Evolutionary conservation across 2,329 filamentous ascomycete genomes (phyloP), one percentile per base, ranked within the genome.

Genomic region (Xylariaceae sp.): DNA sequence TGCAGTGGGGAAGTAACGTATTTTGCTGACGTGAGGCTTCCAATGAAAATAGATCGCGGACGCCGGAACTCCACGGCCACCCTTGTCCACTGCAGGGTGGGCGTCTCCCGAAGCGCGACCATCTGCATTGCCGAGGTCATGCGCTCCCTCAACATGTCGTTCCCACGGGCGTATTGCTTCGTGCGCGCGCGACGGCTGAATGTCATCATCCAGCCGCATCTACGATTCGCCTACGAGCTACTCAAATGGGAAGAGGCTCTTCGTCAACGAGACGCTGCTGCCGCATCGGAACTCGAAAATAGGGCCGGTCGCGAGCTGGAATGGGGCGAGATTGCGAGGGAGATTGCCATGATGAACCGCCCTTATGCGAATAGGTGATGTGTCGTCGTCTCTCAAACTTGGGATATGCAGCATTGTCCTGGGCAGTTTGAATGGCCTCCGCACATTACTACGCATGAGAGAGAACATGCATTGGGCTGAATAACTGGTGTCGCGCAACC

Each of bases 51-150:
- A 97, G 94, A 91, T 66, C 85, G 86, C 66, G 92, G 93, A 41
- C 89, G 88, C 70, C 76, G 77, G 44, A 88, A 89, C 49, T 88
- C 88, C 35, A 90, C 85, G 3, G 91, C 93, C 23, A 97, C 94
- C 0, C 81, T 99, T 58, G 94, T 99, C 13, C 94, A 99, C 73
- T 99, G 94, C 73, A 88, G 94, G 15, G 94, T 99, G 6, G 94
- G 94, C 52, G 94, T 99, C 57, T 97, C 92, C 54, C 85, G 94
- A 55, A 96, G 91, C 63, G 94, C 94, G 10, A 99, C 93, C 1
- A 97, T 99, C 62, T 97, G 94, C 73, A 99, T 99, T 69, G 94
- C 94, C n/a, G 92, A 97, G 74, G 91, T 97, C 41, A 99, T 99
- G 94, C 86, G 88, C 41, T 81, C 88, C 30, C 75, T 91, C 67